A percentile compares a stretch with the other conserved stretches of the same genome.
Evolutionary conservation across 2,329 filamentous ascomycete genomes (phyloP).

Genomic region (Madurella mycetomatis): DNA sequence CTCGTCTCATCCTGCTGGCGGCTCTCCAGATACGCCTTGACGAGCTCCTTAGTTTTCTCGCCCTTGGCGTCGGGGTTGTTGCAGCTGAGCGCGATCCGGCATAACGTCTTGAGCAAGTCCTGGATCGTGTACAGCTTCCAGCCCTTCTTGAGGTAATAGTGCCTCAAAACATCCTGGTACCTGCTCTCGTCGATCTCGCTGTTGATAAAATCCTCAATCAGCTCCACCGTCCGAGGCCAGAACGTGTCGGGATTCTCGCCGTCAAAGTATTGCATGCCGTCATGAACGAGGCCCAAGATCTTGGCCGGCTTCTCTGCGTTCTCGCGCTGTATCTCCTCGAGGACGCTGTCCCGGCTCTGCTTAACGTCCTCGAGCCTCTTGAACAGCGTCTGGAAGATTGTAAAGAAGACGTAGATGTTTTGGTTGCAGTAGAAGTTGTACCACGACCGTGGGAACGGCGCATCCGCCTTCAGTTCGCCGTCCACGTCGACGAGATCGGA

Average conservation of each 20-base stretch:
- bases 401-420: conserved; percentile 91
- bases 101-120: conserved; percentile 77
- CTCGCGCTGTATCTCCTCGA: conserved; percentile 67
- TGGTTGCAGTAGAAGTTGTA: conserved; percentile 92
- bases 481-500: conserved; percentile 51
- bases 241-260: conserved; percentile 61
- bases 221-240: conserved; percentile 78
- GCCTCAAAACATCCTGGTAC: conserved; percentile 85
- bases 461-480: conserved; percentile 67
- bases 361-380: conserved; percentile 80
- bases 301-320: conserved; percentile 74
- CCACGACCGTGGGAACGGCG: conserved; percentile 72
- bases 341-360: conserved; percentile 67
- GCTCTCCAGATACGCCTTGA: conserved; percentile 78
- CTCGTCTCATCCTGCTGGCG: conserved; percentile 81
- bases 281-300: conserved; percentile 78
- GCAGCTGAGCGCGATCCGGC: conserved; percentile 76
- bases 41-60: conserved; percentile 88
- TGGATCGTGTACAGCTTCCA: conserved; percentile 94
- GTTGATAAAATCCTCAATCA: conserved; percentile 82
- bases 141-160: conserved; percentile 84
- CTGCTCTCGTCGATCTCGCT: conserved; percentile 76
- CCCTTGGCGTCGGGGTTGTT: conserved; percentile 75
- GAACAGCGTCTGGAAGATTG: conserved; percentile 88
- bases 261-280: conserved; percentile 73